phyloP scores from a whole-genome alignment of 371 early-diverging fungal genomes.

The Coemansia sp. region DNA sequence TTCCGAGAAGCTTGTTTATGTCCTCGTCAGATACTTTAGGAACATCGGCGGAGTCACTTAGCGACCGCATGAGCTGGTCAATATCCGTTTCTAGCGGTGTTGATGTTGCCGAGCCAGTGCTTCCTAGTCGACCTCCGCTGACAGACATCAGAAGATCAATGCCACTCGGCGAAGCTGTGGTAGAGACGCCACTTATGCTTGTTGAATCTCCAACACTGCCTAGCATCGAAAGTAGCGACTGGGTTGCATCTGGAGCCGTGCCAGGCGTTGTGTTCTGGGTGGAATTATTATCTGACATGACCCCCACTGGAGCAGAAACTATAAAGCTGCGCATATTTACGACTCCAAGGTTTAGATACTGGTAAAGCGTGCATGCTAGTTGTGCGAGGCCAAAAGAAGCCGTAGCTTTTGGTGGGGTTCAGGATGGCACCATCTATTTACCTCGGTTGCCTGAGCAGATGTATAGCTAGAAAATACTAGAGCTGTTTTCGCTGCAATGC shows the following conservation, averaged over 20 bases:
- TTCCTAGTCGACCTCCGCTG: not conserved
- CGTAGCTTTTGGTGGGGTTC: not conserved
- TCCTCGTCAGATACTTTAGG: slow-evolving; percentile 41
- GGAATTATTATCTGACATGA: slow-evolving; percentile 22
- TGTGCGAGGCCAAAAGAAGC: not conserved
- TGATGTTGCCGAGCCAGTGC: slow-evolving; percentile 4
- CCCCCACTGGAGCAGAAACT: not conserved
- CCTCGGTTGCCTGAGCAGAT: not conserved
- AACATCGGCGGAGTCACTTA: slow-evolving; percentile 46
- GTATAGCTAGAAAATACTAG: not conserved
- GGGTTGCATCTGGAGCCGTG: slow-evolving; percentile 3
- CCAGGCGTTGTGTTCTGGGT: not conserved
- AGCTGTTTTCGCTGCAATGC: not conserved
- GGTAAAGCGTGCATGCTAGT: not conserved
- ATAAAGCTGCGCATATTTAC: not conserved
- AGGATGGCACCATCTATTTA: not conserved
- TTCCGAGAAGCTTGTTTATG: slow-evolving; percentile 41
- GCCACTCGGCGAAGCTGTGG: not conserved
- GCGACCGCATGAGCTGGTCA: slow-evolving; percentile 45
- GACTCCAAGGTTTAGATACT: not conserved
- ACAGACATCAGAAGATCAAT: not conserved
- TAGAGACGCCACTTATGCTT: not conserved
- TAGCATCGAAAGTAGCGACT: not conserved
- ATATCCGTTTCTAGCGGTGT: slow-evolving; percentile 35
- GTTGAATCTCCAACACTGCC: not conserved